Conservation (phyloP, 2,329 filamentous ascomycete species). For the Talaromyces islandicus region DNA sequence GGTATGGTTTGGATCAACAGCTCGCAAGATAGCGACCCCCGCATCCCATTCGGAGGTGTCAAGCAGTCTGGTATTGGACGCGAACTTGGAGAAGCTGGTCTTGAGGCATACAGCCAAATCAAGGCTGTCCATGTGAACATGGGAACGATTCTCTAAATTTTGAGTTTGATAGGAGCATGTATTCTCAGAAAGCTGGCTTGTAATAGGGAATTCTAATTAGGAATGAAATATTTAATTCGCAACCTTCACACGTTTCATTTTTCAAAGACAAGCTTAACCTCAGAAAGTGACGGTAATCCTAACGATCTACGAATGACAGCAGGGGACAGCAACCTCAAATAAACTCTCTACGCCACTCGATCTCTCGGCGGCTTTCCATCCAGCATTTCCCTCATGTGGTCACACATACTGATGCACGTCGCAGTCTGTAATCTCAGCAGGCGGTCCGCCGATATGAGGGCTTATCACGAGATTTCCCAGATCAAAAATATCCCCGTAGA, state of each 20-base stretch:
- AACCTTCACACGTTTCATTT: neutral
- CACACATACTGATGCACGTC: conserved; percentile 11
- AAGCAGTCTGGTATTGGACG: conserved; percentile 47
- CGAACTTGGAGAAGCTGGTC: conserved; percentile 38
- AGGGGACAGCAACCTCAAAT: neutral
- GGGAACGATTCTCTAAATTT: conserved; percentile 25
- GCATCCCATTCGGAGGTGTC: conserved; percentile 39
- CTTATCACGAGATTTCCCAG: conserved; percentile 3
- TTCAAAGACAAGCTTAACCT: neutral
- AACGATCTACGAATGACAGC: neutral
- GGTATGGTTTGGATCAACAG: conserved; percentile 45
- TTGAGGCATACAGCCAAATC: conserved; percentile 35
- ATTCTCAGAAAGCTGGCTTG: neutral
- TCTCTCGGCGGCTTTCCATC: conserved; percentile 10
- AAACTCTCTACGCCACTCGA: conserved; percentile 3
- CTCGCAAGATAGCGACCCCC: conserved; percentile 36
- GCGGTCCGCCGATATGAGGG: conserved; percentile 2
- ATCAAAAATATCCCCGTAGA: conserved; percentile 2
- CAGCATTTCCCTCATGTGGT: conserved; percentile 10
- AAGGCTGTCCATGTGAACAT: conserved; percentile 39
- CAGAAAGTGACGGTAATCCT: neutral
- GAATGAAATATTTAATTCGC: neutral
- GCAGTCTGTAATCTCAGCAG: conserved; percentile 5
- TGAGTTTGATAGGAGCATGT: neutral
- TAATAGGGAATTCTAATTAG: neutral